Conservation (phyloP, 371 early-diverging fungal genomes). For the Mucor saturninus region DNA sequence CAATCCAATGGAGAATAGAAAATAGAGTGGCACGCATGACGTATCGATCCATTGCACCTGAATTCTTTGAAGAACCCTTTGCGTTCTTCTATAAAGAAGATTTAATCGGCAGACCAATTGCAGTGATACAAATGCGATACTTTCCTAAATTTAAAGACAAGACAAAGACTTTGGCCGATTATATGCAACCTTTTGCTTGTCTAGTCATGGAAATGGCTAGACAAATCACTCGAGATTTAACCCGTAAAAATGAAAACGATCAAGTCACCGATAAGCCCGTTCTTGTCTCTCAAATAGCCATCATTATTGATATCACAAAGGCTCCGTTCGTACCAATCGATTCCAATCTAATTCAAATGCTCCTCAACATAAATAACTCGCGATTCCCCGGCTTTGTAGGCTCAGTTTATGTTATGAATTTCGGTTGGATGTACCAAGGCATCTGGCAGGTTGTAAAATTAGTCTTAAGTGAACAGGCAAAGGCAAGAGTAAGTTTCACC, state of each 20-base stretch:
- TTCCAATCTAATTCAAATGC: conserved; percentile 33
- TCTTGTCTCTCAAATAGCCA: conserved; percentile 46
- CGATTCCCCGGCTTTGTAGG: conserved; percentile 51
- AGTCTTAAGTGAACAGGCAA: conserved; percentile 49
- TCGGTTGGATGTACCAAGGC: conserved; percentile 62
- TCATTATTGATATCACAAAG: conserved; percentile 50
- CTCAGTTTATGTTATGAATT: conserved; percentile 54
- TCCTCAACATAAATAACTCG: conserved; percentile 38
- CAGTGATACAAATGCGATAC: conserved; percentile 47
- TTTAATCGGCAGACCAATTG: conserved; percentile 45
- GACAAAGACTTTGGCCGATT: conserved; percentile 33
- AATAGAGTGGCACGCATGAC: conserved; percentile 30
- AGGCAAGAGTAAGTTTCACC: conserved; percentile 48
- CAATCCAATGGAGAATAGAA: conserved; percentile 50
- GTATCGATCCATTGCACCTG: conserved; percentile 32
- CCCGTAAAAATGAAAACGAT: conserved; percentile 31
- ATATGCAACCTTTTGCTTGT: conserved; percentile 50
- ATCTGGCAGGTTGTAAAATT: conserved; percentile 56
- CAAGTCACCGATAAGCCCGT: conserved; percentile 1
- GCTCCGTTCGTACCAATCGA: conserved; percentile 52
- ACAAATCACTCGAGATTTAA: conserved; percentile 44
- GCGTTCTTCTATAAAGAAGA: conserved; percentile 54
- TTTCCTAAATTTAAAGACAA: conserved; percentile 48
- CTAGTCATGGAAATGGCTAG: conserved; percentile 55
- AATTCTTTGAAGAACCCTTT: conserved; percentile 44